phyloP scores from a whole-genome alignment of 2,329 filamentous ascomycete genomes.

The Talaromyces rugulosus region DNA sequence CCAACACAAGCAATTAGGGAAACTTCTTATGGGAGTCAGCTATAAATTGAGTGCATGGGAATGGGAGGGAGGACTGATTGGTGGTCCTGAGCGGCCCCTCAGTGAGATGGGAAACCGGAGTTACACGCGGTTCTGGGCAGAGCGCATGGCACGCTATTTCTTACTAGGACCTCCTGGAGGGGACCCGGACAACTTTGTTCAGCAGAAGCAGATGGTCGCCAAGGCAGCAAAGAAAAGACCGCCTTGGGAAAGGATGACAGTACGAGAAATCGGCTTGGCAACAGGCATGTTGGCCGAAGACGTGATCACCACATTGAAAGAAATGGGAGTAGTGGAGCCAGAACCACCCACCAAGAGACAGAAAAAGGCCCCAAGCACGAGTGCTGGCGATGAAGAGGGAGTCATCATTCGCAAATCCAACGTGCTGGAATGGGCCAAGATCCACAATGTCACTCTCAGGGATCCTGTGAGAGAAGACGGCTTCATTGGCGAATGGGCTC shows the following conservation, averaged over 20 bases:
- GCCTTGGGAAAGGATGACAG: slow-evolving; percentile 51
- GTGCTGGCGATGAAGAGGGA: slow-evolving; percentile 18
- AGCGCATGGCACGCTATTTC: slow-evolving; percentile 70
- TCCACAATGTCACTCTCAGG: slow-evolving; percentile 59
- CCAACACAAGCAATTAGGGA: slow-evolving; percentile 84
- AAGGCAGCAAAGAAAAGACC: slow-evolving; percentile 44
- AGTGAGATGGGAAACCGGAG: slow-evolving; percentile 78
- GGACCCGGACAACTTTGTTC: slow-evolving; percentile 24
- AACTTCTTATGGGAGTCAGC: slow-evolving; percentile 84
- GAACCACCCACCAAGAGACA: slow-evolving; percentile 51
- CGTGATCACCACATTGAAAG: slow-evolving; percentile 69
- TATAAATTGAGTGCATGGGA: slow-evolving; percentile 88
- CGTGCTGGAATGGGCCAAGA: slow-evolving; percentile 63
- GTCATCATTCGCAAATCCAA: slow-evolving; percentile 53
- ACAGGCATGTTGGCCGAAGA: slow-evolving; percentile 87
- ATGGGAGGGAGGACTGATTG: slow-evolving; percentile 60
- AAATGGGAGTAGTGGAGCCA: slow-evolving; percentile 67
- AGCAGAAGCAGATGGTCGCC: slow-evolving; percentile 24
- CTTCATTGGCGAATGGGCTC: slow-evolving; percentile 66
- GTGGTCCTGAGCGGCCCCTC: slow-evolving; percentile 90
- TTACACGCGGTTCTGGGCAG: slow-evolving; percentile 82
- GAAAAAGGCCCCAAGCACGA: slow-evolving; percentile 35
- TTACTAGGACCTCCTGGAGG: slow-evolving; percentile 31
- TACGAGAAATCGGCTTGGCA: slow-evolving; percentile 67
- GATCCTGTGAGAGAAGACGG: slow-evolving; percentile 68